These are phyloP conservation scores for Cystobasidium tubakii DNA, from an alignment of 768 basidiomycete genomes.

Conservation along the genomic window DNA sequence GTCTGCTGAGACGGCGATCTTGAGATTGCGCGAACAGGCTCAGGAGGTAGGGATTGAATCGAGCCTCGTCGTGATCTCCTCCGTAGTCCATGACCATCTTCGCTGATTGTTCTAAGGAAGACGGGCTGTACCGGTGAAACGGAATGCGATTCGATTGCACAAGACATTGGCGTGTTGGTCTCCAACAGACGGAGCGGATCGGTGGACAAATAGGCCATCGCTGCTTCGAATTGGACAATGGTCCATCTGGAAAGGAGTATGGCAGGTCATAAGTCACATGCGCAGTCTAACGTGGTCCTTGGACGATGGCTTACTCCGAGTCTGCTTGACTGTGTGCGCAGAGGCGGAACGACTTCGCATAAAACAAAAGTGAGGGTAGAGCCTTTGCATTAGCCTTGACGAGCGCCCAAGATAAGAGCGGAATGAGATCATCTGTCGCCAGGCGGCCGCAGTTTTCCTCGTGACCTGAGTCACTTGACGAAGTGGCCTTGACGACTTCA, in stretches of 20 bases:
- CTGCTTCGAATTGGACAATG: conserved; percentile 41
- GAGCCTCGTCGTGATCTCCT: conserved; percentile 15
- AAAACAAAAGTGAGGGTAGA: conserved; percentile 37
- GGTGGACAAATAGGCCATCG: conserved; percentile 37
- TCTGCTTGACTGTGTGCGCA: conserved; percentile 19
- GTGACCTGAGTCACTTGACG: not conserved
- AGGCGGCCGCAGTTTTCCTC: not conserved
- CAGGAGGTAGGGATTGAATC: conserved; percentile 27
- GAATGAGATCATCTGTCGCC: conserved; percentile 40
- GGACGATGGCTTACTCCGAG: conserved; percentile 27
- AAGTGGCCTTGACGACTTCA: conserved; percentile 35
- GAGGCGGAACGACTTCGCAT: conserved; percentile 35
- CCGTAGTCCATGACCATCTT: not conserved
- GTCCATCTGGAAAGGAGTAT: conserved; percentile 35
- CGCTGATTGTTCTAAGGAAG: not conserved
- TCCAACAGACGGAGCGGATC: conserved; percentile 33
- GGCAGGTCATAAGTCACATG: not conserved
- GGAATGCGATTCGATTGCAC: not conserved
- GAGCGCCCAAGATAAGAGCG: conserved; percentile 38
- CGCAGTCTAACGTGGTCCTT: not conserved
- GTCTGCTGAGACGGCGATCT: conserved; percentile 18
- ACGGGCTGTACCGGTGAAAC: conserved; percentile 6
- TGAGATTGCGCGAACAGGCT: not conserved
- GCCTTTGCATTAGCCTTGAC: conserved; percentile 28
- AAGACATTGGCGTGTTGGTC: not conserved